Evolutionary conservation across 805 yeast genomes (phyloP), one percentile per base, ranked within the genome.

Genomic region (Jamesozyma spencerorum): DNA sequence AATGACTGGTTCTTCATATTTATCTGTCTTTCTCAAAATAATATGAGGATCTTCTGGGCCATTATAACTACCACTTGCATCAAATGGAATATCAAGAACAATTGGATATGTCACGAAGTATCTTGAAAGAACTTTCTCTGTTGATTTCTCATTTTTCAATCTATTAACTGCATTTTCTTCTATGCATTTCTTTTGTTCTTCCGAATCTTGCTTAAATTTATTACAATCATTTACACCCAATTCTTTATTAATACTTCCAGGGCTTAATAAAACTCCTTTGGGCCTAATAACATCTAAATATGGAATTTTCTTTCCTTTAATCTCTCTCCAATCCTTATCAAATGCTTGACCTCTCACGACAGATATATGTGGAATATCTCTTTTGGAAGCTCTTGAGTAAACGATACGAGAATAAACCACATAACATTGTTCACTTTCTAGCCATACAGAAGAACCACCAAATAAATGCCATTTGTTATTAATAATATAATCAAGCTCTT

Each of bases 381-480:
- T 33, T 14, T 18, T 8, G 14, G 18, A 19, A 3, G 18, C 5
- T 18, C 37, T 27, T 18, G 37, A 22, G 14, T 38, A 38, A 11
- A 34, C 20, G 2, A 34, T 55, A 10, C 60, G 44, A 1, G 74
- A 72, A 15, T 67, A 68, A 60, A 71, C 62, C 45, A 70, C 53
- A 53, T 72, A 76, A 14, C 71, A 66, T 19, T 72, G 71, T 47
- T 71, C 72, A 31, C 68, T 68, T 31, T 66, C 69, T 24, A 75
- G 52, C 77, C 77, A 74, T 12, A 72, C 72, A 1, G 74, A 64
- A 1, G 76, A 66, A 1, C 76, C 76, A 38, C 50, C 50, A 31
- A 41, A 41, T 30, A 34, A 35, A 27, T 27, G 37, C 77, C 79
- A 75, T 18, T 24, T 36, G 26, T 44, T 28, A 10, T 18, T 12